A percentile compares a stretch with the other conserved stretches of the same genome.
These are phyloP conservation scores for Nigrograna mackinnonii DNA, from an alignment of 2,329 filamentous ascomycete species.

Conservation along the genomic window DNA sequence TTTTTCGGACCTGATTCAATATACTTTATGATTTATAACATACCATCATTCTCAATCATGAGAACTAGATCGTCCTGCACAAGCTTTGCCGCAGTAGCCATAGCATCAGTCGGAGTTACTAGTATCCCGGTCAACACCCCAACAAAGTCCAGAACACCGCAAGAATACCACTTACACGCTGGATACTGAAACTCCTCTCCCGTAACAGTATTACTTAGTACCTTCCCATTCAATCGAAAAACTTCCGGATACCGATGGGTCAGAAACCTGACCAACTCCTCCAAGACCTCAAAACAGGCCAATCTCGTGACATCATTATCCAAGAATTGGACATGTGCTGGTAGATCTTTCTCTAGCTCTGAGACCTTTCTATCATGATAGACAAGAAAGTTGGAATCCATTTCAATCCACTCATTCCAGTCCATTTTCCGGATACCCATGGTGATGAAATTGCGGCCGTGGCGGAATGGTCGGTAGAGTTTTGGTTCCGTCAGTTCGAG, in stretches of 20 bases:
- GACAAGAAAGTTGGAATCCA: slow-evolving; percentile 7
- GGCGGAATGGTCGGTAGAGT: slow-evolving; percentile 8
- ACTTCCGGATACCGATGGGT: slow-evolving; percentile 8
- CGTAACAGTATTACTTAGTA: slow-evolving; percentile 5
- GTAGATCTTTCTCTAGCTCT: slow-evolving; percentile 3
- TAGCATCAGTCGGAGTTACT: slow-evolving; percentile 4
- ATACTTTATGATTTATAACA: neutral
- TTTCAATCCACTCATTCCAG: slow-evolving; percentile 9
- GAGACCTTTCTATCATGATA: slow-evolving; percentile 7
- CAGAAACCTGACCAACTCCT: slow-evolving; percentile 25
- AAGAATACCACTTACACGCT: neutral
- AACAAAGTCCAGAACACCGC: neutral
- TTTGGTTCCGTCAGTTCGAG: slow-evolving; percentile 3
- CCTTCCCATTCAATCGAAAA: slow-evolving; percentile 3
- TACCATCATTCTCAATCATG: slow-evolving; percentile 8
- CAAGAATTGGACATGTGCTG: slow-evolving; percentile 5
- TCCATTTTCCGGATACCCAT: slow-evolving; percentile 9
- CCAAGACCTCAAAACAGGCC: slow-evolving; percentile 29
- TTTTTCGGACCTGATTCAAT: neutral
- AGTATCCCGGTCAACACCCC: neutral
- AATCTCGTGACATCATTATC: slow-evolving; percentile 5
- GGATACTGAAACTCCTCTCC: slow-evolving; percentile 5
- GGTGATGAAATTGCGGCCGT: slow-evolving; percentile 7
- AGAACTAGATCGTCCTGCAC: slow-evolving; percentile 7
- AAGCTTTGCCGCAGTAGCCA: slow-evolving; percentile 5